These are phyloP conservation scores for Discostella pseudostelligera DNA, from an alignment of 108 stramenopile genomes.

Conservation along the genomic window DNA sequence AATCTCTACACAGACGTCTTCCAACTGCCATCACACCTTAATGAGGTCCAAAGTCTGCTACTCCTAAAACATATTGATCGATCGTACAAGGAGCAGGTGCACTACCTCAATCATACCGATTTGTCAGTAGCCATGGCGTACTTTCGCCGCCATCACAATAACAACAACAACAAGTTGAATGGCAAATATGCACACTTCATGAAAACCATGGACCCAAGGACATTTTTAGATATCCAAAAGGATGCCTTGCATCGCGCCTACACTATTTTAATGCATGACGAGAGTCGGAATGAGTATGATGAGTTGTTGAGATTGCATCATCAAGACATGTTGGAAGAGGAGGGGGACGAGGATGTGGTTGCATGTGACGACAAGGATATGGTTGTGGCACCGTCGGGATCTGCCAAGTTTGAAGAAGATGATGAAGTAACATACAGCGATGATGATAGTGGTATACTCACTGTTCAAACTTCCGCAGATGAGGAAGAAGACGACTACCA, in stretches of 20 bases:
- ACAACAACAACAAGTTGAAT: too few relatives aligned
- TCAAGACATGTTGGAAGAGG: not conserved
- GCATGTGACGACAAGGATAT: not conserved
- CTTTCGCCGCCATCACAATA: too few relatives aligned
- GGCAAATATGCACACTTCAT: too few relatives aligned
- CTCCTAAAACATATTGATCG: not conserved
- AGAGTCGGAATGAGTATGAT: slow-evolving; percentile 6
- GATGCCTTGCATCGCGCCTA: slow-evolving; percentile 1
- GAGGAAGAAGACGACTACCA: not conserved
- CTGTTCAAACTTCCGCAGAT: not conserved
- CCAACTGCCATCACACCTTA: not conserved
- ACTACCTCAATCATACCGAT: not conserved
- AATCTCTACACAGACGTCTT: slow-evolving; percentile 11
- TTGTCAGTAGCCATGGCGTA: too few relatives aligned
- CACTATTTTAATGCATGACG: not conserved
- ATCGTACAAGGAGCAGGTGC: not conserved
- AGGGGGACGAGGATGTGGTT: not conserved
- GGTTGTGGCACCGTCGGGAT: too few relatives aligned
- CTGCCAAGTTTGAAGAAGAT: not conserved
- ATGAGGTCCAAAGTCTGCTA: not conserved
- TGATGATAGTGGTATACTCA: too few relatives aligned
- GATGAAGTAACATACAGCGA: not conserved
- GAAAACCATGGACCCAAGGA: not conserved
- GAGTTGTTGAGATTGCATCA: not conserved
- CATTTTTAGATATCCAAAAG: not conserved